Base-by-base conservation (phyloP, 2,329 filamentous ascomycete genomes). In the Fusarium burgessii region DNA sequence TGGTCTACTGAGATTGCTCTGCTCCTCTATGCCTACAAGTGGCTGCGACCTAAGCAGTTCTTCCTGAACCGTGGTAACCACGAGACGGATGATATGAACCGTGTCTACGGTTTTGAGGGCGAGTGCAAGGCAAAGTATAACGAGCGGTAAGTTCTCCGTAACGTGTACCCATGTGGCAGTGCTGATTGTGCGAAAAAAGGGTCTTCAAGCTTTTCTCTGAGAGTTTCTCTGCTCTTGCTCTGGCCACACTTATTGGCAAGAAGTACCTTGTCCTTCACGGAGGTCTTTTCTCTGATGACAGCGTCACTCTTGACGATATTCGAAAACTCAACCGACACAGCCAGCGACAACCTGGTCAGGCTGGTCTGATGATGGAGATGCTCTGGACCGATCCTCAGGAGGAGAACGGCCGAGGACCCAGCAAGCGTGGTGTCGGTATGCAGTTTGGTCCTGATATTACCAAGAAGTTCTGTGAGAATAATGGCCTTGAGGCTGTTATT, bases 341-440 rank as follows among this genome's bases (percentile, higher is more conserved):
- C 80, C 96, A 98, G 82, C 89, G 93, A 68, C 95, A 98, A 78
- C 95, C 96, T 5, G 96, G 96, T 35, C 96, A 99, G 81, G 85
- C 92, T 51, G 96, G 96, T 17, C 84, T 99, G 76, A 99, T 99
- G 96, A 99, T 99, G 96, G 96, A 99, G 83, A 99, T 99, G 96
- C 88, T 99, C 49, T 99, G 96, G 96, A 98, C 96, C 2, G 96
- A 99, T 79, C 96, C 96, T 5, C 96, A 99, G 80, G 88, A 92
- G 1, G 87, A 90, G 74, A 91, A 92, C 32, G 96, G 96, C 56
- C 91, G 96, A 74, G 94, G 95, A 12, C 96, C 96, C 46, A 97
- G 94, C 85, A 99, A 99, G 87, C 90, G 96, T 79, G 96, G 96
- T 73, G 95, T 99, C 23, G 96, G 96, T 56, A 89, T 98, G 83